Conservation (phyloP, 169 alveolate genomes). For the Besnoitia besnoiti region DNA sequence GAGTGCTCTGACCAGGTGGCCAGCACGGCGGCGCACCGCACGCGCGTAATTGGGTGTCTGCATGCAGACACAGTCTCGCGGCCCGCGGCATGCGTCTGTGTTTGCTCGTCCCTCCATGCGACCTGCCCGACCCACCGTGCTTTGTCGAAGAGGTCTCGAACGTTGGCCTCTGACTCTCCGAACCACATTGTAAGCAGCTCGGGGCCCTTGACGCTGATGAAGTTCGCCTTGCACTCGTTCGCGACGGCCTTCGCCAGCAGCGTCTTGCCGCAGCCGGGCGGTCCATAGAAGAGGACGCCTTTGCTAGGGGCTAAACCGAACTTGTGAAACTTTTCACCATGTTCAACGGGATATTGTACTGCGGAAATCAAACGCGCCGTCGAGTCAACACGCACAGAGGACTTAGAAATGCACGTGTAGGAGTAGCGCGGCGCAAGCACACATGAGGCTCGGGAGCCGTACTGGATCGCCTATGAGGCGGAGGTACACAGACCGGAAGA, state of each 20-base stretch:
- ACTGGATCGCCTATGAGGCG: too few relatives aligned
- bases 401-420: too few relatives aligned
- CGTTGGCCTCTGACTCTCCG: constrained; percentile 99
- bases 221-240: constrained; percentile 98
- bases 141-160: constrained; percentile 98
- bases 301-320: constrained; percentile 97
- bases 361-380: background rate
- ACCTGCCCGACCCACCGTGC: constrained; percentile 59
- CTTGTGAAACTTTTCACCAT: constrained; percentile 94
- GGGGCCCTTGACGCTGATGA: constrained; percentile 98
- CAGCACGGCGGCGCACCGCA: background rate
- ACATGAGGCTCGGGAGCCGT: too few relatives aligned
- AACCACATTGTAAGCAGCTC: constrained; percentile 99
- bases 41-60: background rate
- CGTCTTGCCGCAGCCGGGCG: constrained; percentile 99
- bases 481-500: too few relatives aligned
- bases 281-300: constrained; percentile 99
- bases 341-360: constrained; percentile 93
- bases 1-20: background rate
- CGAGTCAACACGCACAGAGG: too few relatives aligned
- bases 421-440: too few relatives aligned
- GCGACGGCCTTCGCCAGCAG: constrained; percentile 99
- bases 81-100: too few relatives aligned
- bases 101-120: too few relatives aligned
- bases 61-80: background rate